Conservation (phyloP, 2,329 filamentous ascomycete genomes). For the Phaeosphaeriaceae sp. region DNA sequence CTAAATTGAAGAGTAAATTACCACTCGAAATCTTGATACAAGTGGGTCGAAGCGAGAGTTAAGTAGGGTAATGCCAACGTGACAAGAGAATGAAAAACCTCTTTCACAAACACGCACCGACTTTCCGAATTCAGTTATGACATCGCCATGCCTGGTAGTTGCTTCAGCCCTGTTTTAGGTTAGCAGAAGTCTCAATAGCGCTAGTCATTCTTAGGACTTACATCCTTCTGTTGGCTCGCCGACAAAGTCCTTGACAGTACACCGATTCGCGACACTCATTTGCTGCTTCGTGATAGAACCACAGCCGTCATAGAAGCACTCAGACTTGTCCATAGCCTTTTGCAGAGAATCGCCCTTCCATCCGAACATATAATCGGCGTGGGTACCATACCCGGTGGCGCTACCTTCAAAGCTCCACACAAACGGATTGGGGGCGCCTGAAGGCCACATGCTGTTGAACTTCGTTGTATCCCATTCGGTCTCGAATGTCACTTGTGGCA, state of each 20-base stretch:
- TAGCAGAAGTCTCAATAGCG: neutral
- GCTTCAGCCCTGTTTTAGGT: constrained; percentile 4
- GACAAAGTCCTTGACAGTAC: constrained; percentile 29
- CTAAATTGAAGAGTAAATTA: no score
- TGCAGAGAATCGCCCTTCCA: constrained; percentile 26
- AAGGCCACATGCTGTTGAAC: constrained; percentile 34
- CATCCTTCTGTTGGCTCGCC: constrained; percentile 29
- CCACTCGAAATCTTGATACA: no score
- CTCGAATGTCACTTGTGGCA: constrained; percentile 33
- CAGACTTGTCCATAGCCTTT: constrained; percentile 23
- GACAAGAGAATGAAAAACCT: no score
- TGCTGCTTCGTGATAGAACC: constrained; percentile 31
- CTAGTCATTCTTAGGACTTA: constrained; percentile 1
- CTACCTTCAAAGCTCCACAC: constrained; percentile 29
- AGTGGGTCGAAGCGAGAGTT: no score
- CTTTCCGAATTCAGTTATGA: neutral
- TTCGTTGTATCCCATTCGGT: constrained; percentile 32
- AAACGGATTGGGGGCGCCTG: constrained; percentile 21
- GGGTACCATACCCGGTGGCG: constrained; percentile 20
- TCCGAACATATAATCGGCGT: constrained; percentile 34
- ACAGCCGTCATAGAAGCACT: constrained; percentile 27
- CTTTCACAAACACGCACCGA: no score
- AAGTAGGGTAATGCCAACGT: no score
- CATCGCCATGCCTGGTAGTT: constrained; percentile 10
- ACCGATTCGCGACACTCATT: constrained; percentile 28